phyloP scores from a whole-genome alignment of 352 stramenopile species.

The Globisporangium viniferum region DNA sequence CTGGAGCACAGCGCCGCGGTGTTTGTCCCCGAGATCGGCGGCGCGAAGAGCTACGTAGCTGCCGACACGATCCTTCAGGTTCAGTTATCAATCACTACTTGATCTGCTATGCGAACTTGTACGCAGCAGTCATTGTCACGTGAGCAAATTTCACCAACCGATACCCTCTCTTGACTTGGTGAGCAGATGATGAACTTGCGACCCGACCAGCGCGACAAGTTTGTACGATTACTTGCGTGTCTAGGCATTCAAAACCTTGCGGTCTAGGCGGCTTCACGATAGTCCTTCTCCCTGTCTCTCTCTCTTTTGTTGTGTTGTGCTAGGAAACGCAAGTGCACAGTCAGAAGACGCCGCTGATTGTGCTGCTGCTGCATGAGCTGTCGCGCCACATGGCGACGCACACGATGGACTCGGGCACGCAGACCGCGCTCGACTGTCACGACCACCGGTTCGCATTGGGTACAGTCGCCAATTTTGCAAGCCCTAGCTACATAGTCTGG shows the following conservation, averaged over 20 bases:
- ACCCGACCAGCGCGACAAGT: constrained; percentile 20
- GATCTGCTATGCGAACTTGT: neutral
- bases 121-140: neutral
- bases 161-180: neutral
- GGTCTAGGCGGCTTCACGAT: neutral
- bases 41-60: constrained; percentile 37
- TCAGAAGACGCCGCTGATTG: constrained; percentile 22
- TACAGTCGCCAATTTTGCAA: neutral
- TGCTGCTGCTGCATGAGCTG: constrained; percentile 43
- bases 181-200: constrained; percentile 35
- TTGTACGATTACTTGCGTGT: constrained; percentile 22
- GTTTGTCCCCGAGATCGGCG: constrained; percentile 68
- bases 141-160: too few species aligned
- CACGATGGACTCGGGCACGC: constrained; percentile 42
- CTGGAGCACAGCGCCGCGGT: constrained; percentile 65
- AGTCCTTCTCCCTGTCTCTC: too few species aligned
- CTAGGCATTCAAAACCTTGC: neutral
- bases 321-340: constrained; percentile 19
- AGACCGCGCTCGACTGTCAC: constrained; percentile 63
- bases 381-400: constrained; percentile 26
- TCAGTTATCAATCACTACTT: neutral
- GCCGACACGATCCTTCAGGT: constrained; percentile 46
- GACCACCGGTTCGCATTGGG: constrained; percentile 60
- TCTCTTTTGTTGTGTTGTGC: too few species aligned
- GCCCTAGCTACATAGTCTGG: neutral